Conservation (phyloP, 2,329 filamentous ascomycete species). For the Fusarium siculi region DNA sequence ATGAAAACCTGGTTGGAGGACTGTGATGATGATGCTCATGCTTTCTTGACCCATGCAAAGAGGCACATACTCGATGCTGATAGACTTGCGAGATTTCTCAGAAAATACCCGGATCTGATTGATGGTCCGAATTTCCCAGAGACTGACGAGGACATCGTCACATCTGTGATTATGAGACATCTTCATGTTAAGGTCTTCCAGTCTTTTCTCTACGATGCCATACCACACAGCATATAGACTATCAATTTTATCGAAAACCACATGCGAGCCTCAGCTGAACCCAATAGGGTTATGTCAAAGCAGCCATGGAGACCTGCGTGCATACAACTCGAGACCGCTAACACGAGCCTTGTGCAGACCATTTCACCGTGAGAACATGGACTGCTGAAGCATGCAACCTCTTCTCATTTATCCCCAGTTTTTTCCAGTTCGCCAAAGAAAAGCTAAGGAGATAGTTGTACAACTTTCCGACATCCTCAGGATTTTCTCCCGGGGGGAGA, state of each 20-base stretch:
- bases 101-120: constrained; percentile 47
- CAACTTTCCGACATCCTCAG: constrained; percentile 45
- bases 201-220: constrained; percentile 45
- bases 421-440: constrained; percentile 34
- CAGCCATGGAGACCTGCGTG: not conserved
- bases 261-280: constrained; percentile 50
- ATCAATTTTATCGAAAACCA: constrained; percentile 49
- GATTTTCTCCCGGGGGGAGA: constrained; percentile 44
- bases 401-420: constrained; percentile 48
- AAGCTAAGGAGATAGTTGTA: constrained; percentile 42
- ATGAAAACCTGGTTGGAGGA: constrained; percentile 47
- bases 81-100: constrained; percentile 43
- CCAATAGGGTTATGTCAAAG: constrained; percentile 49
- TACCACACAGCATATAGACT: constrained; percentile 38
- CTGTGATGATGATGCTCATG: constrained; percentile 38
- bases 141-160: constrained; percentile 52
- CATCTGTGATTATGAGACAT: constrained; percentile 50
- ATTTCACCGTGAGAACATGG: constrained; percentile 52
- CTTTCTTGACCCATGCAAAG: constrained; percentile 31
- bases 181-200: constrained; percentile 52
- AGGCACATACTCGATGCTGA: constrained; percentile 42
- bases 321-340: not conserved
- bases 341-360: constrained; percentile 40
- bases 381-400: constrained; percentile 51
- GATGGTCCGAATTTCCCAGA: constrained; percentile 49